Conservation (phyloP, 2,329 filamentous ascomycete species). For the Aspergillus pseudoterreus region DNA sequence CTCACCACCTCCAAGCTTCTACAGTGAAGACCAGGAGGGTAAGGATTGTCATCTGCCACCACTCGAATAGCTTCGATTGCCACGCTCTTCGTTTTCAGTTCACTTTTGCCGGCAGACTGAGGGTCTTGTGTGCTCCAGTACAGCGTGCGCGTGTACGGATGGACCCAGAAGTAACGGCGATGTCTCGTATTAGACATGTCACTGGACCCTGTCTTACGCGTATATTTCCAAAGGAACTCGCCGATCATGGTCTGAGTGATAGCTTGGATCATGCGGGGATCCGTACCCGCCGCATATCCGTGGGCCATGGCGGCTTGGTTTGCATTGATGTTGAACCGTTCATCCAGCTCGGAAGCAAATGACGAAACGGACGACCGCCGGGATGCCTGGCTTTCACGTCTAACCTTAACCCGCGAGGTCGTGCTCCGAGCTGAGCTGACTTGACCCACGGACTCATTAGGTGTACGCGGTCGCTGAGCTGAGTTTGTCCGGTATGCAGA, state of each 20-base stretch:
- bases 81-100: conserved; percentile 83
- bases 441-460: conserved; percentile 49
- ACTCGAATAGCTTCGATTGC: conserved; percentile 90
- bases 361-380: conserved; percentile 88
- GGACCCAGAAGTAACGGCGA: conserved; percentile 97
- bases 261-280: conserved; percentile 97
- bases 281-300: conserved; percentile 69
- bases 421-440: conserved; percentile 44
- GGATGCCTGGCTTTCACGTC: conserved; percentile 45
- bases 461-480: conserved; percentile 57
- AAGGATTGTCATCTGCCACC: conserved; percentile 89
- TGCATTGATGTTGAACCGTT: conserved; percentile 74
- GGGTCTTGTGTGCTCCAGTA: conserved; percentile 97
- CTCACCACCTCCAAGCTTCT: conserved; percentile 91
- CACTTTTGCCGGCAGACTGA: conserved; percentile 68
- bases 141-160: conserved; percentile 91
- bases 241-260: conserved; percentile 99
- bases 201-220: conserved; percentile 83
- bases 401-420: conserved; percentile 57
- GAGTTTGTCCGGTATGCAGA: conserved; percentile 61
- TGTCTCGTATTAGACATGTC: conserved; percentile 88
- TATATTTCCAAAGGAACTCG: conserved; percentile 99
- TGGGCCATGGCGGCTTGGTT: conserved; percentile 48
- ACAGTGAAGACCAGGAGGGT: conserved; percentile 87
- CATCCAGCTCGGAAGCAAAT: conserved; percentile 90